Base-by-base conservation (phyloP, 2,329 filamentous ascomycete species). In the Plectosphaerella plurivora region DNA sequence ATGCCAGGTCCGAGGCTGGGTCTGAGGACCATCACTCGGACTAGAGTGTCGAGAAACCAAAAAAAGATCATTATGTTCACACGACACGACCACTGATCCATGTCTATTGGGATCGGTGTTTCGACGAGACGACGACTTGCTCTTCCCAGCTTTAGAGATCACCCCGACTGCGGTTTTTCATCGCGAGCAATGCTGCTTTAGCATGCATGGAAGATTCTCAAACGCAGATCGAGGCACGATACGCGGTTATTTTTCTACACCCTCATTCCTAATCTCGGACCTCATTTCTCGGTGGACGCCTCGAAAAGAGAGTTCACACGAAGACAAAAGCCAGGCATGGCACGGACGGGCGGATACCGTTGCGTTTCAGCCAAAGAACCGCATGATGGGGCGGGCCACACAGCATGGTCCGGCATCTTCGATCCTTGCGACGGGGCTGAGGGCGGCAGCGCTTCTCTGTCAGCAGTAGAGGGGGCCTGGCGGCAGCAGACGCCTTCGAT, bases 11-110 rank as follows among this genome's bases (percentile, higher is more conserved):
- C 3, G 83, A 86, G 58, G 77, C 81, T 24, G 83, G 82, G 25
- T 86, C 82, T 6, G 82, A 86, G 60, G 81, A 83, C 55, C 79
- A 82, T 56, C 76, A 84, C 51, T 85, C 82, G 1, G 81, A 84
- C 54, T 83, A 70, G n/a, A 66, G 60, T n/a, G 39, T 14, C 36
- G 39, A 20, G 39, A 28, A 5, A 28, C 10, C 10, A 10, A 28
- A 28, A 28, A 28, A 10, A 7, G 11, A 42, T 42, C 16, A 42
- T 10, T 18, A 42, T 42, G 18, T 16, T 18, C 39, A 42, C 16
- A 42, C 16, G 39, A 42, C 39, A 42, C 18, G 15, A 20, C 39
- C 12, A 18, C 39, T 7, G 39, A 28, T 39, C 36, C 12, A 15
- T 16, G 28, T 44, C 45, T 28, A 20, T 45, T 37, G 41, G 41